Evolutionary conservation across 768 basidiomycete species (phyloP), one percentile per base, ranked within the genome.

Genomic region (Cystofilobasidium capitatum): DNA sequence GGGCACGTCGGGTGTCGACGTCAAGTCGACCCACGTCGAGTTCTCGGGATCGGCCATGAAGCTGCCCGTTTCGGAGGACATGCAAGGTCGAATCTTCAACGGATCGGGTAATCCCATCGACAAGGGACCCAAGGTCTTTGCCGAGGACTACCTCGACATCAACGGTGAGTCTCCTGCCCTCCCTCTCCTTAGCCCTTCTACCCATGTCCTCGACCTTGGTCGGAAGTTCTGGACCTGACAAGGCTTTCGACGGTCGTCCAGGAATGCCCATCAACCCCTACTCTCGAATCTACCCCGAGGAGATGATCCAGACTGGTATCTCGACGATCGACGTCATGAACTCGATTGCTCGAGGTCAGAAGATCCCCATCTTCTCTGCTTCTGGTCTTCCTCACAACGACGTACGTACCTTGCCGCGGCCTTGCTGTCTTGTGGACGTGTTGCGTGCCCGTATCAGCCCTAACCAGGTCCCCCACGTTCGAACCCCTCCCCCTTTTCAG

Each of bases 271-370:
- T 98, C 80, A 99, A 78, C 72, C 77, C 77, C 22, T 78, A 71
- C 71, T 77, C 77, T 51, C 92, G 96, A 77, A 98, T 97, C 80
- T 98, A 99, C 81, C 96, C 96, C 69, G 96, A 98, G 79, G 96
- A 99, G 80, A 99, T 99, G 96, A 98, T 99, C 71, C 96, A 99
- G 79, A 99, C 96, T 40, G 96, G 96, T 79, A 98, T 98, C 75
- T 99, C 96, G 51, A 99, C 96, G n/a, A 77, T 78, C 65, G 77
- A 78, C 69, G 76, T 75, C 44, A 78, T 78, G 77, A 73, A 99
- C 80, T 94, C 94, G 66, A 99, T 99, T 76, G 96, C 96, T 69
- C 91, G 96, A 80, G 96, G 96, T 16, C 96, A 99, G 80, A 99
- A 99, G 84, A 98, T 99, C 72, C 96, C 96, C 69, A 99, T 99